Percentiles rank a stretch among this genome's conserved stretches.
phyloP scores from a whole-genome alignment of 345 rosid genomes.

The Sonneratia alba region DNA sequence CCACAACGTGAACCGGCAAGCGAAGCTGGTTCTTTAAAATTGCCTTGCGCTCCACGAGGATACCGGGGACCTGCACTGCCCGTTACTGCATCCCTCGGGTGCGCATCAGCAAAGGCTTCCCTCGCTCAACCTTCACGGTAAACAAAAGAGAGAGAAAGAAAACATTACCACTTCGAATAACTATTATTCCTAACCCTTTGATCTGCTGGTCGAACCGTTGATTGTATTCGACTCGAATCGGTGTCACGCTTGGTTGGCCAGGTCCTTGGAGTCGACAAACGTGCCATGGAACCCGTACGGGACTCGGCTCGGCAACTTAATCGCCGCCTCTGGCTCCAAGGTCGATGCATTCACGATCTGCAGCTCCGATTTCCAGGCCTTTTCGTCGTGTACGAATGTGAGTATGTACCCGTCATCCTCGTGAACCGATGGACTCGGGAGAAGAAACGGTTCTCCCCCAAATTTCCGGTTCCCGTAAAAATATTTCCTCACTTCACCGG shows the following conservation, averaged over 20 bases:
- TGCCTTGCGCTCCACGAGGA: not conserved
- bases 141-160: too few species aligned
- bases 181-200: too few species aligned
- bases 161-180: too few species aligned
- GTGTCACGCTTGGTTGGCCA: constrained; percentile 8
- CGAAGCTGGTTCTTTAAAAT: not conserved
- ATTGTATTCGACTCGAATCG: too few species aligned
- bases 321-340: constrained; percentile 11
- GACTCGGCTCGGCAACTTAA: constrained; percentile 13
- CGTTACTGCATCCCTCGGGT: constrained; percentile 7
- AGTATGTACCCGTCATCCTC: constrained; percentile 16
- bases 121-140: not conserved
- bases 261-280: constrained; percentile 13
- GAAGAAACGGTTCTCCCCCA: constrained; percentile 17
- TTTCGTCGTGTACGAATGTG: constrained; percentile 15
- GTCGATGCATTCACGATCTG: constrained; percentile 12
- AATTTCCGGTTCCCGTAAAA: constrained; percentile 9
- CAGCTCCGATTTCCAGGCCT: constrained; percentile 13
- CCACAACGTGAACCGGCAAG: not conserved
- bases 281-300: constrained; percentile 20
- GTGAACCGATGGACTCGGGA: not conserved
- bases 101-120: not conserved
- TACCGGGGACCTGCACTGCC: not conserved
- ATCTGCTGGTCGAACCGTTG: too few species aligned
- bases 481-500: constrained; percentile 9